Percentiles rank a stretch among this genome's conserved stretches.
These are phyloP conservation scores for Umbelopsis isabellina DNA, from an alignment of 192 early-diverging fungal genomes.

Conservation along the genomic window DNA sequence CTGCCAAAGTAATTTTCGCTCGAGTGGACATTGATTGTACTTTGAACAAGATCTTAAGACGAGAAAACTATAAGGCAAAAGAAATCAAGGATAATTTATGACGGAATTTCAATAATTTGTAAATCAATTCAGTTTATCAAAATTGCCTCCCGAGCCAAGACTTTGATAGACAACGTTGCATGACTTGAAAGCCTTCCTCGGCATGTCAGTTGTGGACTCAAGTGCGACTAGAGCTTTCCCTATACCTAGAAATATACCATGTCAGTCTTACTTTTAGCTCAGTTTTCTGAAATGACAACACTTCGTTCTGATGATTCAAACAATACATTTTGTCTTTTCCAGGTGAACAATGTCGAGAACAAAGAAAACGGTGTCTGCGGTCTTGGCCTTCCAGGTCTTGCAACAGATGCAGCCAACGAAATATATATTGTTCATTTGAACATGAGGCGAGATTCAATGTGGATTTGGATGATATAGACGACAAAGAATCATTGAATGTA, in stretches of 20 bases:
- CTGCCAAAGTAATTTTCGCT: conserved; percentile 37
- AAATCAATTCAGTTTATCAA: too few relatives aligned
- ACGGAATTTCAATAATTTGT: too few relatives aligned
- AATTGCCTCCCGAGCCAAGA: too few relatives aligned
- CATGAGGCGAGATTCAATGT: neutral
- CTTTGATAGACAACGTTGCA: too few relatives aligned
- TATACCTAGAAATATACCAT: conserved; percentile 5
- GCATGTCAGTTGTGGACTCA: too few relatives aligned
- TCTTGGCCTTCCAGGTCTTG: neutral
- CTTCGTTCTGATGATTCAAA: neutral
- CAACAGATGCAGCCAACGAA: neutral
- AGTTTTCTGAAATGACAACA: neutral
- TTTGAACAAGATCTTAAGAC: too few relatives aligned
- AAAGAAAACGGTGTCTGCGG: conserved; percentile 3
- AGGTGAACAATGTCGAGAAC: conserved; percentile 10
- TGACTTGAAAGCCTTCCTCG: too few relatives aligned
- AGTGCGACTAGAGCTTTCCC: neutral
- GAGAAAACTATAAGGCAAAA: too few relatives aligned
- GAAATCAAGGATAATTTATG: too few relatives aligned
- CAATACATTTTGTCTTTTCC: too few relatives aligned
- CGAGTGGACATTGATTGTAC: conserved; percentile 31
- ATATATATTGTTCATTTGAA: neutral
- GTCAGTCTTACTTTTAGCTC: neutral
- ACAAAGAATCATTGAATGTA: neutral
- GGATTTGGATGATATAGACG: neutral